These are phyloP conservation scores for Phoma herbarum DNA, from an alignment of 2,329 filamentous ascomycete species.

Conservation along the genomic window DNA sequence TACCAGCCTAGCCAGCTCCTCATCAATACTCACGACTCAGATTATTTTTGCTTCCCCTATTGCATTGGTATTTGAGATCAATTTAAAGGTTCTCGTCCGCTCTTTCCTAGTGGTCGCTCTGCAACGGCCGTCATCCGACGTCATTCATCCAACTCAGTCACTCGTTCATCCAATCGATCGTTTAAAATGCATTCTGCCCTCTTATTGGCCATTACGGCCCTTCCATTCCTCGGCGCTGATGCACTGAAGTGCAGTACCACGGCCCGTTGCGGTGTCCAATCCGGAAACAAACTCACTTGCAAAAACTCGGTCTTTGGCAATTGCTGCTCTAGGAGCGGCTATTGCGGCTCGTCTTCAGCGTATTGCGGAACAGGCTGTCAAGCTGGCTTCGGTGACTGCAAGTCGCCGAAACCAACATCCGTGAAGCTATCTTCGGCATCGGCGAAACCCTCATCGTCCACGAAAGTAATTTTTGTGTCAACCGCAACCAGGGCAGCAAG, in stretches of 20 bases:
- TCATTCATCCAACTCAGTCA: constrained; percentile 8
- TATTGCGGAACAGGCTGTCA: constrained; percentile 49
- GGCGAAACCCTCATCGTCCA: constrained; percentile 5
- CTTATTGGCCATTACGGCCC: constrained; percentile 17
- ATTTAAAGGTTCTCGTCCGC: constrained; percentile 12
- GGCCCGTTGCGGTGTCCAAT: constrained; percentile 16
- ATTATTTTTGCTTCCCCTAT: constrained; percentile 11
- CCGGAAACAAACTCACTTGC: constrained; percentile 47
- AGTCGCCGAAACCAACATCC: background rate
- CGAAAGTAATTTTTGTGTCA: constrained; percentile 5
- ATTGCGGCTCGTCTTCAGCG: constrained; percentile 48
- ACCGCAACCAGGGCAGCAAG: background rate
- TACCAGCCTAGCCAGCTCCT: constrained; percentile 11
- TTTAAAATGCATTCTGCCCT: constrained; percentile 17
- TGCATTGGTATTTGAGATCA: constrained; percentile 3
- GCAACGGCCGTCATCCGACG: constrained; percentile 2
- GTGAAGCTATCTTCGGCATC: constrained; percentile 6
- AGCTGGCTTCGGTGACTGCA: constrained; percentile 44
- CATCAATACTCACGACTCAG: constrained; percentile 4
- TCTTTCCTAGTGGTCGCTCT: constrained; percentile 1
- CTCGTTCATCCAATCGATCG: constrained; percentile 9
- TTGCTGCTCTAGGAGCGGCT: constrained; percentile 57
- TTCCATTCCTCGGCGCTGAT: constrained; percentile 19
- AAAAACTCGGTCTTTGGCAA: constrained; percentile 54
- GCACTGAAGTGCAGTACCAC: constrained; percentile 7